Evolutionary conservation across 139 green algal species (phyloP).

Genomic region (Ettlia oleoabundans): DNA sequence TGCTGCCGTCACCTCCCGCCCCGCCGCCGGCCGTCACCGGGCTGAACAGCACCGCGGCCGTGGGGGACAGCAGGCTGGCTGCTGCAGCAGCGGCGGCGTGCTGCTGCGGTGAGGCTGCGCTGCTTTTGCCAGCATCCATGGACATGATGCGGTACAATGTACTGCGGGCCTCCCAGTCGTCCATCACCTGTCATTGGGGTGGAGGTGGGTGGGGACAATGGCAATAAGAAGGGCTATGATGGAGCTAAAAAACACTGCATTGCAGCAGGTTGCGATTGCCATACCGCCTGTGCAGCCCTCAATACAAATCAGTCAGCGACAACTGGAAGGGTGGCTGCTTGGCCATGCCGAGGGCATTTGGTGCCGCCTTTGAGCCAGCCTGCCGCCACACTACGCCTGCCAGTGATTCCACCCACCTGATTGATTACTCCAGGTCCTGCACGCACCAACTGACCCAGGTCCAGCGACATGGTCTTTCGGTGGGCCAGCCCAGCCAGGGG

Average conservation of each 20-base stretch:
- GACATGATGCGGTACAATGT: constrained; percentile 30
- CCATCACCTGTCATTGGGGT: constrained; percentile 23
- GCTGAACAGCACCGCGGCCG: constrained; percentile 25
- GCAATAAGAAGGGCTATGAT: background rate
- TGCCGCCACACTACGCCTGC: no score
- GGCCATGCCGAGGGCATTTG: no score
- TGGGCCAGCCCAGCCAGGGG: background rate
- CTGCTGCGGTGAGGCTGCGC: background rate
- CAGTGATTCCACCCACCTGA: constrained; percentile 20
- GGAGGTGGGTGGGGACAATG: background rate
- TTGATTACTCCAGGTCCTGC: constrained; percentile 12
- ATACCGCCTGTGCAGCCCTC: no score
- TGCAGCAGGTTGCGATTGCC: no score
- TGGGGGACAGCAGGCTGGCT: constrained; percentile 8
- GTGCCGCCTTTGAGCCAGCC: no score
- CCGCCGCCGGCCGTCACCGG: background rate
- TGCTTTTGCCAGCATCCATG: constrained; percentile 1
- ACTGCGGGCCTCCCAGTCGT: constrained; percentile 18
- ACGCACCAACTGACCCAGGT: constrained; percentile 19
- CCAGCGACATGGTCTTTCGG: constrained; percentile 14
- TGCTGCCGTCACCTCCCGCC: background rate
- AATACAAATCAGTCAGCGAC: no score
- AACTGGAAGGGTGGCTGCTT: no score
- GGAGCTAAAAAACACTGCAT: no score
- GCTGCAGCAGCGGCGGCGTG: background rate